Evolutionary conservation across 495 filamentous ascomycete species (phyloP).

Genomic region (Lophiostoma macrostomum): DNA sequence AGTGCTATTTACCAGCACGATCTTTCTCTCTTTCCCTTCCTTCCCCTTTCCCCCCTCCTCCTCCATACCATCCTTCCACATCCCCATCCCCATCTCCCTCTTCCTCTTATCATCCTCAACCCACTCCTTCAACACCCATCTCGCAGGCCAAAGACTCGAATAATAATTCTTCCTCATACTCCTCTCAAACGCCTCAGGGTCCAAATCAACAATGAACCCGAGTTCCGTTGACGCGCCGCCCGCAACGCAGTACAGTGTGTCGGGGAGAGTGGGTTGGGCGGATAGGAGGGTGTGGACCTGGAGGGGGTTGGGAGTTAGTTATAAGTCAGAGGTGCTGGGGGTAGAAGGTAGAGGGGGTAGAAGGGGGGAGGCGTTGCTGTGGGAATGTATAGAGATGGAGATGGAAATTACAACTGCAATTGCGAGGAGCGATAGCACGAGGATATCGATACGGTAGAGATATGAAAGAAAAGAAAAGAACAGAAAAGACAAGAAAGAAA

Average conservation of each 20-base stretch:
- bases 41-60: not conserved
- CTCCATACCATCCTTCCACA: too few relatives aligned
- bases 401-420: too few relatives aligned
- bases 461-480: too few relatives aligned
- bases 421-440: too few relatives aligned
- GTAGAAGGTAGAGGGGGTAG: too few relatives aligned
- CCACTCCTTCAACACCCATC: slow-evolving; percentile 20
- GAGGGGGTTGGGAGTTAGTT: not conserved
- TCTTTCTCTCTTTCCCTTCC: slow-evolving; percentile 9
- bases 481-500: not conserved
- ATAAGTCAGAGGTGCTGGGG: too few relatives aligned
- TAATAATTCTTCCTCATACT: slow-evolving; percentile 32
- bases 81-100: too few relatives aligned
- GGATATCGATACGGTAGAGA: too few relatives aligned
- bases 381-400: too few relatives aligned
- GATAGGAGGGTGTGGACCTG: slow-evolving; percentile 30
- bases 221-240: slow-evolving; percentile 15
- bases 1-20: slow-evolving; percentile 26
- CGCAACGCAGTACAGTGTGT: slow-evolving; percentile 28
- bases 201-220: slow-evolving; percentile 13
- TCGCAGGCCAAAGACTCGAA: slow-evolving; percentile 21
- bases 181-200: not conserved
- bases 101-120: slow-evolving; percentile 15
- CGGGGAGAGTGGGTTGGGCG: slow-evolving; percentile 20
- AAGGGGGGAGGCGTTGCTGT: too few relatives aligned